Conservation (phyloP, 495 filamentous ascomycete genomes). For the Astrothelium macrocarpum region DNA sequence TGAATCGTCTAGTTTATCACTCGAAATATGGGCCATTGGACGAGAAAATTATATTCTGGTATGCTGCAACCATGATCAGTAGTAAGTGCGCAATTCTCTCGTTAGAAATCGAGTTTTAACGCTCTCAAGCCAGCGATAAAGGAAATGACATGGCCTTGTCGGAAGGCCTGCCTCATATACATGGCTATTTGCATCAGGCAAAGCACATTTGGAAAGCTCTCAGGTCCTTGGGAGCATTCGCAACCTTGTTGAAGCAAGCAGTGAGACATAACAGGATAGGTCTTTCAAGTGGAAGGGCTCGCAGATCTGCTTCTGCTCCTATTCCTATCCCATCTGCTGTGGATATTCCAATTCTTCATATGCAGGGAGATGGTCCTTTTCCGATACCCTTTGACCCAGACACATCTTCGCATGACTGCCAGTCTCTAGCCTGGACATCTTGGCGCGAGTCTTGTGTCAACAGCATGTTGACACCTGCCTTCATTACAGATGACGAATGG, state of each 20-base stretch:
- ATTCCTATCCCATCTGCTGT: background rate
- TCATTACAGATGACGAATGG: background rate
- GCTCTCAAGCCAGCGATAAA: background rate
- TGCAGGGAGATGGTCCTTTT: background rate
- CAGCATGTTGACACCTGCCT: background rate
- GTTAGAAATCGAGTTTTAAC: background rate
- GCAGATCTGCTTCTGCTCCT: background rate
- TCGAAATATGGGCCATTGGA: background rate
- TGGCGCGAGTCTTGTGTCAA: background rate
- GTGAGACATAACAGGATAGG: background rate
- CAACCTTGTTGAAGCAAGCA: background rate
- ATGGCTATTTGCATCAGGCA: background rate
- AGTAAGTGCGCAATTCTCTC: background rate
- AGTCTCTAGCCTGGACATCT: background rate
- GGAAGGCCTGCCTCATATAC: background rate
- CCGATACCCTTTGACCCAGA: background rate
- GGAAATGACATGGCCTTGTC: background rate
- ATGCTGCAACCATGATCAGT: constrained; percentile 1
- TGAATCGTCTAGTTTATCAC: background rate
- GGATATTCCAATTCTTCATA: background rate
- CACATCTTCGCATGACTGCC: background rate
- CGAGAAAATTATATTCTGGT: background rate
- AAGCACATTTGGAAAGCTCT: background rate
- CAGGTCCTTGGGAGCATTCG: background rate
- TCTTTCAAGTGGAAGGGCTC: background rate